Conservation (phyloP, 169 alveolate species). For the Amoebophrya sp. region DNA sequence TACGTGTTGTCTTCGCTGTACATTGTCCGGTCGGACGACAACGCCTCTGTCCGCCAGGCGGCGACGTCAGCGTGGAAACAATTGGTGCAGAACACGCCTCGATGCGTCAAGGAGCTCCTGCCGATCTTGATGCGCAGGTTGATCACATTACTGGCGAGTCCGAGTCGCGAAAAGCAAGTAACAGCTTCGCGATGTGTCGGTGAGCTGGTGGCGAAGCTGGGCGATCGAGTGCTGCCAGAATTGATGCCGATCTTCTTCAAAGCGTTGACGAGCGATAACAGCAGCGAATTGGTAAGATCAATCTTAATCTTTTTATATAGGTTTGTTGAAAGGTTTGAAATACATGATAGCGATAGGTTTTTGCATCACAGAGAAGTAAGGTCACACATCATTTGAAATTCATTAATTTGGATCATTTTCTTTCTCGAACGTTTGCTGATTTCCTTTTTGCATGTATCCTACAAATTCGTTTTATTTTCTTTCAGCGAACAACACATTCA, state of each 20-base stretch:
- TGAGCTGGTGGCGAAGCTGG: conserved; percentile 52
- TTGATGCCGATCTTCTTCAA: conserved; percentile 52
- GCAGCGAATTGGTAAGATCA: not conserved
- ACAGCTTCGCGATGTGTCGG: conserved; percentile 56
- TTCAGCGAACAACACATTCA: too few relatives aligned
- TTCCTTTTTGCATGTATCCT: too few relatives aligned
- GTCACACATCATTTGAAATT: too few relatives aligned
- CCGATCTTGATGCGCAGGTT: conserved; percentile 55
- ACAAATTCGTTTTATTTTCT: too few relatives aligned
- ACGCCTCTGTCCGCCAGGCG: conserved; percentile 54
- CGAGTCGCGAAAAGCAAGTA: conserved; percentile 42
- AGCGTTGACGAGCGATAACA: conserved; percentile 37
- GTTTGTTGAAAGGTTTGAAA: too few relatives aligned
- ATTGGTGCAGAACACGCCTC: conserved; percentile 61
- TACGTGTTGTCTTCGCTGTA: conserved; percentile 58
- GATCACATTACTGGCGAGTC: conserved; percentile 47
- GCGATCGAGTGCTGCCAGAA: conserved; percentile 47
- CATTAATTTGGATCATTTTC: too few relatives aligned
- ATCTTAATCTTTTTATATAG: not conserved
- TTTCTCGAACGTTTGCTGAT: too few relatives aligned
- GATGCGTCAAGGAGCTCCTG: conserved; percentile 54
- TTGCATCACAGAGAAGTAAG: too few relatives aligned
- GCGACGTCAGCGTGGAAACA: conserved; percentile 59
- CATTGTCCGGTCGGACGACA: conserved; percentile 56
- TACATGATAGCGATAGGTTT: too few relatives aligned